Percentiles rank a stretch among this genome's conserved stretches.
Conservation (phyloP, 139 green algal genomes). For the Coelastrella sp. region DNA sequence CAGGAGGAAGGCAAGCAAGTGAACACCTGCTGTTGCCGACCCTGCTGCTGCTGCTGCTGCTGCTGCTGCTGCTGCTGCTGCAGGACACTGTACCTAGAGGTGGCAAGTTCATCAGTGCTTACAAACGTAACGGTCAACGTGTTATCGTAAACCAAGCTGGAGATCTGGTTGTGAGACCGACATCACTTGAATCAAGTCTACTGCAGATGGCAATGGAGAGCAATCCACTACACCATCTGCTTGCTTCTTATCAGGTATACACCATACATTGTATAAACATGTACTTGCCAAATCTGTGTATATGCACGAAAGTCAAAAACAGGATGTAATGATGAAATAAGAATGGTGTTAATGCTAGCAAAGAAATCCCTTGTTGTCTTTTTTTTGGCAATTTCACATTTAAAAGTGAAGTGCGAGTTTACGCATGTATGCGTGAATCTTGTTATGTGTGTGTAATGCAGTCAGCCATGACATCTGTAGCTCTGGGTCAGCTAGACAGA, state of each 20-base stretch:
- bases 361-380: too few species aligned
- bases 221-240: conserved; percentile 49
- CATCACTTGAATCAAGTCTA: conserved; percentile 54
- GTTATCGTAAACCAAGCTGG: conserved; percentile 64
- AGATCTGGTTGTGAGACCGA: conserved; percentile 62
- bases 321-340: too few species aligned
- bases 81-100: conserved; percentile 55
- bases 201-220: conserved; percentile 39
- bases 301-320: too few species aligned
- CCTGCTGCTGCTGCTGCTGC: not conserved
- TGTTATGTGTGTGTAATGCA: not conserved
- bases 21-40: not conserved
- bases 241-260: not conserved
- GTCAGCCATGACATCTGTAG: conserved; percentile 33
- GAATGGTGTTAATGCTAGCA: too few species aligned
- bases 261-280: not conserved
- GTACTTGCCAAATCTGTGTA: not conserved
- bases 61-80: not conserved
- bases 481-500: conserved; percentile 40
- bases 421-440: not conserved
- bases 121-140: conserved; percentile 68
- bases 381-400: too few species aligned
- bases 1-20: too few species aligned
- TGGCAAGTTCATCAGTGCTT: conserved; percentile 61
- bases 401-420: too few species aligned